Evolutionary conservation across 139 green algal species (phyloP).

Genomic region (Chlorokybus atmophyticus): DNA sequence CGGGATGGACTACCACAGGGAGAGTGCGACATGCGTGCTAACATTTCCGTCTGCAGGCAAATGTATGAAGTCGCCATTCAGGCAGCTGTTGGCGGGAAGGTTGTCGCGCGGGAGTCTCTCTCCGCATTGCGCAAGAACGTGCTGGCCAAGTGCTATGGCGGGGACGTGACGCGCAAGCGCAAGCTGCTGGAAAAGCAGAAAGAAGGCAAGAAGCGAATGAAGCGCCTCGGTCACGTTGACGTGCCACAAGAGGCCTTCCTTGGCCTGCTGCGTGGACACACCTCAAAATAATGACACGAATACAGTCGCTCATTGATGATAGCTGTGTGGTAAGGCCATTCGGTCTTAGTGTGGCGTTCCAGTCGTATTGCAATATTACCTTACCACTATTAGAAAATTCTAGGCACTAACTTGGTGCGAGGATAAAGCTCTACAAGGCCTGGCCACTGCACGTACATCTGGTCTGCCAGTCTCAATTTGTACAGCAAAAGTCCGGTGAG

Average conservation of each 20-base stretch:
- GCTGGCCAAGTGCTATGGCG: constrained; percentile 59
- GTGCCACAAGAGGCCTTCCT: constrained; percentile 45
- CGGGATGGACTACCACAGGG: background rate
- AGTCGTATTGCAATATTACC: too few relatives aligned
- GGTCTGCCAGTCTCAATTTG: constrained; percentile 6
- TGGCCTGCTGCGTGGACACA: constrained; percentile 28
- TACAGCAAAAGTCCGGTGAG: constrained; percentile 24
- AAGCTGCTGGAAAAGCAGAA: constrained; percentile 81
- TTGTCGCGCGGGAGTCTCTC: constrained; percentile 32
- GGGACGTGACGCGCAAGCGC: constrained; percentile 63
- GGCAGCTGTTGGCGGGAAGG: constrained; percentile 26
- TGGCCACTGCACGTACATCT: constrained; percentile 26
- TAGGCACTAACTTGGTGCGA: too few relatives aligned
- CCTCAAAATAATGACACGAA: background rate
- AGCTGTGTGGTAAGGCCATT: too few relatives aligned
- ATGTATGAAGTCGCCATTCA: constrained; percentile 36
- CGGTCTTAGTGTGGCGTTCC: too few relatives aligned
- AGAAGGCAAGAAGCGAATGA: constrained; percentile 68
- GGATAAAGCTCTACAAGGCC: too few relatives aligned
- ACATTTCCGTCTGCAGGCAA: constrained; percentile 9
- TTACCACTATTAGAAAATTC: too few relatives aligned
- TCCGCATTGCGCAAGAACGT: constrained; percentile 35
- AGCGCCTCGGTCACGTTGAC: constrained; percentile 48
- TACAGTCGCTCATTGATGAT: too few relatives aligned
- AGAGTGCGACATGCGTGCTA: background rate